Conservation (phyloP, 768 basidiomycete species). For the Suillus placidus region DNA sequence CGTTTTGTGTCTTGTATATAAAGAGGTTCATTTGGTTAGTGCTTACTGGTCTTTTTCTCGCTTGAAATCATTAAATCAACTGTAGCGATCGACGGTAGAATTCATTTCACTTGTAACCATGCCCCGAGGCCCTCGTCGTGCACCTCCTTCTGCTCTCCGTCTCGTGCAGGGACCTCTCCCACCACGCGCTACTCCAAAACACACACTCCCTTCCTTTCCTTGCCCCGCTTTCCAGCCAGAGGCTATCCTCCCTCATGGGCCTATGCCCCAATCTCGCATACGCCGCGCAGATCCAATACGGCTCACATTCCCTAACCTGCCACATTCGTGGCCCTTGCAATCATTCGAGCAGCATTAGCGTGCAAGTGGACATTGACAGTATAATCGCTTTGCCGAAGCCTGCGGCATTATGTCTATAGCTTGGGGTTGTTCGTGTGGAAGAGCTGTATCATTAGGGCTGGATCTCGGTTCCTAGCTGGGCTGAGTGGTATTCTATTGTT, state of each 20-base stretch:
- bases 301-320: conserved; percentile 24
- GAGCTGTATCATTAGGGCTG: neutral
- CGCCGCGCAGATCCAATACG: conserved; percentile 13
- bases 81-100: neutral
- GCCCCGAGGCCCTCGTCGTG: conserved; percentile 53
- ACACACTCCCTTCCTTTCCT: conserved; percentile 69
- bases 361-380: conserved; percentile 49
- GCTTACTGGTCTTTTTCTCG: neutral
- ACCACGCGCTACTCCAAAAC: conserved; percentile 59
- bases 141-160: conserved; percentile 66
- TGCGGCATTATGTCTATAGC: conserved; percentile 35
- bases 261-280: conserved; percentile 22
- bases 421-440: neutral
- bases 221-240: conserved; percentile 50
- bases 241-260: conserved; percentile 25
- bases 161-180: conserved; percentile 66
- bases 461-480: conserved; percentile 2
- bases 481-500: conserved; percentile 10
- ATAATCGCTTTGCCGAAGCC: conserved; percentile 51
- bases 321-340: conserved; percentile 59
- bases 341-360: conserved; percentile 47
- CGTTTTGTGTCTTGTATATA: no score
- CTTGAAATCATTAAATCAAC: neutral
- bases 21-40: neutral
- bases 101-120: conserved; percentile 36